Conservation (phyloP, 73 alveolate species). For the Paramecium sonneborni region DNA sequence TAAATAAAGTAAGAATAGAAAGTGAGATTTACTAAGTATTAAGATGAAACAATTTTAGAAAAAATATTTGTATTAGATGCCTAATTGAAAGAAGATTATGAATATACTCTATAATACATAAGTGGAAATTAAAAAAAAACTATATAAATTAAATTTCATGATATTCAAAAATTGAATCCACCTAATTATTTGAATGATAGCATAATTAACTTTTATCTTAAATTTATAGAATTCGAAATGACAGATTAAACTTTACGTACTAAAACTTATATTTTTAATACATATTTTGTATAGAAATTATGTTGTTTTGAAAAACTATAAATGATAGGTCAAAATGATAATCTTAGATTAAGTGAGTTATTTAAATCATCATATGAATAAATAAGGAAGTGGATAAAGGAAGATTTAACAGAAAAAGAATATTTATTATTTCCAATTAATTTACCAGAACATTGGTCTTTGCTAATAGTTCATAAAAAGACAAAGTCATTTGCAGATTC, state of each 20-base stretch:
- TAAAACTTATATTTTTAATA: slow-evolving; percentile 46
- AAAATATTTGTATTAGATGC: background rate
- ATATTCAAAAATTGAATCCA: slow-evolving; percentile 52
- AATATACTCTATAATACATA: slow-evolving; percentile 24
- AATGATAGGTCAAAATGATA: background rate
- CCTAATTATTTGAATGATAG: slow-evolving; percentile 57
- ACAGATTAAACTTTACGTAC: background rate
- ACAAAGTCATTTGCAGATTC: background rate
- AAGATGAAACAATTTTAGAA: background rate
- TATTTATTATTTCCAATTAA: slow-evolving; percentile 56
- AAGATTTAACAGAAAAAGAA: slow-evolving; percentile 55
- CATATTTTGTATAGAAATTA: slow-evolving; percentile 46
- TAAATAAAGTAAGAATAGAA: background rate
- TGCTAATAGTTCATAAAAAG: background rate
- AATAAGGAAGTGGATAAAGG: slow-evolving; percentile 55
- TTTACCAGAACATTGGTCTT: slow-evolving; percentile 65
- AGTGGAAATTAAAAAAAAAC: slow-evolving; percentile 1
- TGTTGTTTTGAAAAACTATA: slow-evolving; percentile 28
- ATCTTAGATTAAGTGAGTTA: background rate
- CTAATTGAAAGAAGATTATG: background rate
- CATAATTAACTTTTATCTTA: slow-evolving; percentile 48
- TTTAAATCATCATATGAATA: background rate
- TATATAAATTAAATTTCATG: slow-evolving; percentile 46
- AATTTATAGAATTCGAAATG: slow-evolving; percentile 49
- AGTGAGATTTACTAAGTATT: background rate